Base-by-base conservation (phyloP, 2,329 filamentous ascomycete species). In the Aspergillus latus region DNA sequence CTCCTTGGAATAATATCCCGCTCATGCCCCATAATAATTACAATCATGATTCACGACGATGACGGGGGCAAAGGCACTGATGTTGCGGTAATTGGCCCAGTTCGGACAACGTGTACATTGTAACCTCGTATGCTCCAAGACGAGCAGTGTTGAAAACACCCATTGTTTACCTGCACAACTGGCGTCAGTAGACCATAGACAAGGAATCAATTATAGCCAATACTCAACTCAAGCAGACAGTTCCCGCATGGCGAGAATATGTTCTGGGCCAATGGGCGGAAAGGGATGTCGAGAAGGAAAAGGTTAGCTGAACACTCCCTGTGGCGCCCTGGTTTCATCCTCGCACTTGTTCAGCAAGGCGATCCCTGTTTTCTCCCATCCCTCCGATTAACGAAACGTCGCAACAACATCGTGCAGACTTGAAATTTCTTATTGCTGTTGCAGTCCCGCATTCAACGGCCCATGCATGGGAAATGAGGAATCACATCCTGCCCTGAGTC, bases 301-400 rank as follows among this genome's bases (percentile, higher is more conserved):
- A 54, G 52, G 36, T 49, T 46, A 57, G 49, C 57, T 57, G 53
- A 56, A 56, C 49, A 43, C 56, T 59, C 48, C 52, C 47, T 58
- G 48, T n/a, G 8, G 28, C 44, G 45, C 46, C 52, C 52, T 54
- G 45, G 52, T 54, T 54, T 54, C 52, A 54, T 49, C 51, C 37
- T 48, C 34, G 16, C 40, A n/a, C 50, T 26, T 45, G 32, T 49
- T 39, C 36, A 49, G 40, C 43, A 47, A 42, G 49, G 40, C 15
- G 32, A 45, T 37, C 48, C 48, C 48, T 50, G 34, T 29, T 40
- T 32, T 45, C 37, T 21, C 49, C 32, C 30, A 39, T 46, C 50
- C n/a, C 21, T 34, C 28, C 28, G 5, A 32, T 44, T 26, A 43
- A 21, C n/a, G 21, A 50, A 15, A 43, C 15, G 44, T 40, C 16